phyloP scores from a whole-genome alignment of 2,329 filamentous ascomycete species.

The Lachnum nothofagi region DNA sequence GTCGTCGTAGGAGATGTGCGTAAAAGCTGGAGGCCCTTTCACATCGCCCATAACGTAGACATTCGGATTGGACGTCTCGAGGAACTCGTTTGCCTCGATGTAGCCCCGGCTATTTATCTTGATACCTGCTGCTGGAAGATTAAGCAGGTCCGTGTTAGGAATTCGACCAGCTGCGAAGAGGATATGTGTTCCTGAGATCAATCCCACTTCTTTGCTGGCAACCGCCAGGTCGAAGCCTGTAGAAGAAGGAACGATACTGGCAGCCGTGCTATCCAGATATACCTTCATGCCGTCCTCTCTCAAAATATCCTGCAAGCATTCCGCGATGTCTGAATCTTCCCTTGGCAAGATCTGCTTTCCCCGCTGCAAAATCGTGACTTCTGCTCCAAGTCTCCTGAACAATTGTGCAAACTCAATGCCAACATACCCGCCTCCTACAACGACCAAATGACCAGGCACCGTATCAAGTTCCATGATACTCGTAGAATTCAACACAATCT shows the following conservation, averaged over 20 bases:
- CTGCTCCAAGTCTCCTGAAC: conserved; percentile 44
- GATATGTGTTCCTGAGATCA: conserved; percentile 41
- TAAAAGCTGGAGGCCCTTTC: conserved; percentile 49
- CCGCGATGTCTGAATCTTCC: conserved; percentile 46
- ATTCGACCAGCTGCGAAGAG: conserved; percentile 46
- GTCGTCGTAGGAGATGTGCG: conserved; percentile 53
- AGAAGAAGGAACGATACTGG: conserved; percentile 10
- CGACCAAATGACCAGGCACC: conserved; percentile 44
- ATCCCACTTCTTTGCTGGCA: conserved; percentile 16
- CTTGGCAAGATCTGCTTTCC: conserved; percentile 39
- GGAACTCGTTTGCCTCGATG: conserved; percentile 40
- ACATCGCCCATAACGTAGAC: conserved; percentile 49
- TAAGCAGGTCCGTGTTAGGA: conserved; percentile 45
- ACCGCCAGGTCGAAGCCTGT: conserved; percentile 25
- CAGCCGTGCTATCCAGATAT: conserved; percentile 35
- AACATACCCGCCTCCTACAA: conserved; percentile 50
- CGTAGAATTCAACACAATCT: conserved; percentile 42
- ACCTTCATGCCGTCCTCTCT: conserved; percentile 43
- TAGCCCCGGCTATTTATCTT: conserved; percentile 39
- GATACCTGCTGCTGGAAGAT: conserved; percentile 39
- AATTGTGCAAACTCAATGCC: conserved; percentile 51
- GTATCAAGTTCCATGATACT: conserved; percentile 42
- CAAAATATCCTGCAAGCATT: conserved; percentile 40
- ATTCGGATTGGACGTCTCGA: conserved; percentile 39
- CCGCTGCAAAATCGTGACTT: conserved; percentile 46